These are phyloP conservation scores for Alternaria sp. DNA, from an alignment of 2,329 filamentous ascomycete genomes.

Conservation along the genomic window DNA sequence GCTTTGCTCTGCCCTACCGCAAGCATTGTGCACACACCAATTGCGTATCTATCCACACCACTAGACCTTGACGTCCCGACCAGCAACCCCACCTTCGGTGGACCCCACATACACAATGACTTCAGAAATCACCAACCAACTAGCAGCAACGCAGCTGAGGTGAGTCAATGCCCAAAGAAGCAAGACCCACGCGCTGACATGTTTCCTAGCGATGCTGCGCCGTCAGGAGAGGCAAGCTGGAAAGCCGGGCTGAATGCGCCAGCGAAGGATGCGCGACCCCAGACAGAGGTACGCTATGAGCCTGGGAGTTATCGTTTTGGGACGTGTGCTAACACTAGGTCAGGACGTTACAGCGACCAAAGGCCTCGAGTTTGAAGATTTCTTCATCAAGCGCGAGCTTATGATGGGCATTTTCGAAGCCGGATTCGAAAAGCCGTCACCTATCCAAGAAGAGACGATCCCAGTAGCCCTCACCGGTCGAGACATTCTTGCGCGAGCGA, in stretches of 20 bases:
- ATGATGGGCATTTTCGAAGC: slow-evolving; percentile 99
- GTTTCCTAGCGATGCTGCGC: slow-evolving; percentile 55
- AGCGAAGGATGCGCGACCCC: slow-evolving; percentile 76
- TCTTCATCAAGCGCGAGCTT: slow-evolving; percentile 91
- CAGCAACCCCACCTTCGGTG: slow-evolving; percentile 35
- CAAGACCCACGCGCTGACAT: slow-evolving; percentile 19
- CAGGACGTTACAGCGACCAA: slow-evolving; percentile 98
- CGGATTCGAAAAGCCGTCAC: slow-evolving; percentile 97
- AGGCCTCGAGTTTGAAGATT: slow-evolving; percentile 97
- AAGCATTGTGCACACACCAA: slow-evolving; percentile 30
- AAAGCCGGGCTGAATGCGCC: slow-evolving; percentile 77
- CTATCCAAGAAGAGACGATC: slow-evolving; percentile 99
- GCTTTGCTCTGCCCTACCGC: slow-evolving; percentile 27
- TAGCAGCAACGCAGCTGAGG: slow-evolving; percentile 64
- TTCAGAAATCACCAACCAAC: slow-evolving; percentile 63
- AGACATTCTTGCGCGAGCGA: slow-evolving; percentile 94
- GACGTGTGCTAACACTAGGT: slow-evolving; percentile 21
- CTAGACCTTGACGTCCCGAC: slow-evolving; percentile 26
- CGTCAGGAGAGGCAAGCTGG: slow-evolving; percentile 71
- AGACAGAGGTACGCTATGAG: slow-evolving; percentile 73
- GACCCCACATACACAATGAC: slow-evolving; percentile 54
- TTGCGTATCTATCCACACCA: slow-evolving; percentile 18
- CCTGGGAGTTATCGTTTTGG: not conserved
- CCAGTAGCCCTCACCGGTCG: slow-evolving; percentile 94
- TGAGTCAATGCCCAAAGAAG: slow-evolving; percentile 36